Evolutionary conservation across 805 yeast genomes (phyloP).

Genomic region (Sugiyamaella floridensis): DNA sequence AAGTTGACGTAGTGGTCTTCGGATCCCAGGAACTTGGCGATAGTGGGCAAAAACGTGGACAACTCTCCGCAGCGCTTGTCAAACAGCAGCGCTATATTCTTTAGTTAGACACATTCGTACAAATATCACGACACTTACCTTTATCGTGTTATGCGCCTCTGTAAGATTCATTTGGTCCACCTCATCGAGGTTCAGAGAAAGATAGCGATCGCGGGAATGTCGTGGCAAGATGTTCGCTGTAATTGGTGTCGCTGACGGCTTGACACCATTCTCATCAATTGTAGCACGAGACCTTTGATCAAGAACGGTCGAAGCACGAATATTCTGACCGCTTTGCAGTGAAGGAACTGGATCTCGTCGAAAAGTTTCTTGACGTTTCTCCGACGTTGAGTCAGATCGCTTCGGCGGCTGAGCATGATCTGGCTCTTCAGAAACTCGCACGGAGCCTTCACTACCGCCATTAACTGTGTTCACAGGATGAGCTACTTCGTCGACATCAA

Average conservation of each 20-base stretch:
- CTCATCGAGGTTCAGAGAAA: constrained; percentile 10
- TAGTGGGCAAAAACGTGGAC: constrained; percentile 6
- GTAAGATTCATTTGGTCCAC: constrained; percentile 8
- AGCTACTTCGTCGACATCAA: too few species aligned
- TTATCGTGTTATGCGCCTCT: constrained; percentile 14
- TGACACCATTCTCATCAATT: too few species aligned
- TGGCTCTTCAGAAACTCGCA: too few species aligned
- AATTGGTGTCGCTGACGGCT: background rate
- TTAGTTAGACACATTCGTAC: background rate
- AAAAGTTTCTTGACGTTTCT: too few species aligned
- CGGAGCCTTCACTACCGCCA: too few species aligned
- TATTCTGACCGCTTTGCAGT: too few species aligned
- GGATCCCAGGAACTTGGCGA: constrained; percentile 5
- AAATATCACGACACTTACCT: constrained; percentile 1
- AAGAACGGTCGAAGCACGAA: too few species aligned
- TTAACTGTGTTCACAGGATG: too few species aligned
- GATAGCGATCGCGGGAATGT: constrained; percentile 1
- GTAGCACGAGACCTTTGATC: too few species aligned
- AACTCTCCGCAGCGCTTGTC: constrained; percentile 8
- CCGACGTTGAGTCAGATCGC: too few species aligned
- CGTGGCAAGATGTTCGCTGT: background rate
- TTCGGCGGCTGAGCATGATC: too few species aligned
- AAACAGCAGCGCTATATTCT: constrained; percentile 12
- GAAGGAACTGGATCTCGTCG: too few species aligned
- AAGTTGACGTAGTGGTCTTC: constrained; percentile 13